Conservation (phyloP, 1,284 basidiomycete species). For the Ustilago crameri region DNA sequence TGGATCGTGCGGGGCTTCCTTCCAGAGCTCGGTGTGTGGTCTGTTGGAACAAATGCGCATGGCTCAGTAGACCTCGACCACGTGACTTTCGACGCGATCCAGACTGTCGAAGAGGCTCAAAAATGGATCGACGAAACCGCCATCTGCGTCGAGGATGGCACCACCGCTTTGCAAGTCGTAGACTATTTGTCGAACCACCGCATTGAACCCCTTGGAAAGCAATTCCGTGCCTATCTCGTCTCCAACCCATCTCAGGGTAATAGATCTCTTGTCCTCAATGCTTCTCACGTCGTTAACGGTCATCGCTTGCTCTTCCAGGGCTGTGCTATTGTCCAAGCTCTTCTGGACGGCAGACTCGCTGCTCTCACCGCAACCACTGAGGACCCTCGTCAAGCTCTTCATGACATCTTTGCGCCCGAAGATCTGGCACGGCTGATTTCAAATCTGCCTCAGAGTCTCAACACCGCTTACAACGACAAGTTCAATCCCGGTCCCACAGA, state of each 20-base stretch:
- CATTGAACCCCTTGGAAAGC: constrained; percentile 30
- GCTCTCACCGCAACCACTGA: not conserved
- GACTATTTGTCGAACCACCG: constrained; percentile 14
- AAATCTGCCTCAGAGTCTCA: constrained; percentile 34
- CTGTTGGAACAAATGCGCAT: not conserved
- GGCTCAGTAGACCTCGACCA: constrained; percentile 19
- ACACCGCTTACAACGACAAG: constrained; percentile 23
- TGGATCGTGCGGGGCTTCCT: constrained; percentile 17
- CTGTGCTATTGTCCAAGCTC: constrained; percentile 15
- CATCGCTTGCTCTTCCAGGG: constrained; percentile 17
- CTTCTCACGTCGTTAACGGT: constrained; percentile 34
- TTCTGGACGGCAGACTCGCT: constrained; percentile 7
- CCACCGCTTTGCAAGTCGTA: constrained; percentile 15
- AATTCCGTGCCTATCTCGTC: constrained; percentile 27
- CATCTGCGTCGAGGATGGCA: constrained; percentile 23
- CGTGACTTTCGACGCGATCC: constrained; percentile 17
- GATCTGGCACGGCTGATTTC: constrained; percentile 7
- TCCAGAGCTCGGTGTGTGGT: constrained; percentile 22
- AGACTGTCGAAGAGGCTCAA: constrained; percentile 25
- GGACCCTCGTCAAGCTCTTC: constrained; percentile 13
- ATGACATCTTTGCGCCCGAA: constrained; percentile 21
- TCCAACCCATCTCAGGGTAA: constrained; percentile 8
- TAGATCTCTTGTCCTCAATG: constrained; percentile 16
- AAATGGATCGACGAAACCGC: constrained; percentile 31
- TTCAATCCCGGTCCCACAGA: constrained; percentile 7